Base-by-base conservation (phyloP, 208 protist species). In the Crithidia mellificae region DNA sequence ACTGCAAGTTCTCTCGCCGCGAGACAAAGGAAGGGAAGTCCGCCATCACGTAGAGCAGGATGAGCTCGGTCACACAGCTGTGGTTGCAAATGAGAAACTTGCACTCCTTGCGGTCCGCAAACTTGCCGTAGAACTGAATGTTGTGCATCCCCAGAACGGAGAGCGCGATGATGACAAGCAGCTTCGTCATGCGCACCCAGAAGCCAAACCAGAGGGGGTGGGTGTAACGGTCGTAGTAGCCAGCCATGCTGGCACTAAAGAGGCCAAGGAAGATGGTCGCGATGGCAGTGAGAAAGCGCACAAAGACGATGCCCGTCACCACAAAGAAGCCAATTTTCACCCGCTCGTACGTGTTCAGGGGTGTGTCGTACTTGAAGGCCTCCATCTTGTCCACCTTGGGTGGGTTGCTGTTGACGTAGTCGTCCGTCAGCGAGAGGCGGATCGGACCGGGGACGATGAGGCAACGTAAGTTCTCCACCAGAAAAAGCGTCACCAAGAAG, bases 41-140 rank as follows among this genome's bases (percentile, higher is more conserved):
- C 1, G 63, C 76, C 57, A 85, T 46, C 12, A 90, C 39, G 59
- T 74, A 93, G 32, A 93, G 38, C 57, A 89, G 51, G 34, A 92
- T 39, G 52, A 94, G 81, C 76, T 96, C 91, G 14, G 85, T 78
- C 25, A 93, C 75, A 55, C 87, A 92, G 43, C 78, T 91, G 71
- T 96, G 91, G 65, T 94, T 96, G 12, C 38, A 72, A 43, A 96
- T 77, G 25, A 96, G 41, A 41, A 93, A 54, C 64, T 91, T 94
- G 56, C 78, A 89, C 61, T 88, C 70, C 6, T 68, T 70, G 43
- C 71, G 50, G 30, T 58, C n/a, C 17, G 88, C 80, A 14, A 90
- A 49, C 27, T 68, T 53, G 19, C 91, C 91, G 75, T 86, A 91
- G 22, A 85, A 43, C 57, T 78, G 78, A 0, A 92, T 41, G 59